Base-by-base conservation (phyloP, 148 eudicot species). In the Dysphania ambrosioides region DNA sequence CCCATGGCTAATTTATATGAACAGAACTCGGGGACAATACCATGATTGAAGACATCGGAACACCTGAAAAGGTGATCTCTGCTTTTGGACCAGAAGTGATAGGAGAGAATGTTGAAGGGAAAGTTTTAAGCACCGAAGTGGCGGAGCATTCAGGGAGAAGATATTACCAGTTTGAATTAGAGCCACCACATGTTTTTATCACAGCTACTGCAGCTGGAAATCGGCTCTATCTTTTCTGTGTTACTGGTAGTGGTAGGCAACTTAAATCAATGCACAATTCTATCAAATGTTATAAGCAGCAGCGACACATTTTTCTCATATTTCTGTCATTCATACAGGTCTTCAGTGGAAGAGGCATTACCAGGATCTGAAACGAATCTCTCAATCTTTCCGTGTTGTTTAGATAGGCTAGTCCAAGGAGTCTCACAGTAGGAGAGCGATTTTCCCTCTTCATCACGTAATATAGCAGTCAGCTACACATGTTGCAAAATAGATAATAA, bases 151-250 rank as follows among this genome's bases (percentile, higher is more conserved):
- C 83, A 19, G 98, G 98, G 59, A 86, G 97, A 76, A 91, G 82
- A 71, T 94, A 94, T 86, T 94, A 94, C 80, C 93, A 87, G 82
- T 94, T 79, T 42, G 98, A 93, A 79, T 79, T 93, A 68, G 98
- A 93, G 78, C 91, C 98, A 2, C 98, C 98, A 26, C 98, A 93
- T 74, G 85, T 79, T 74, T 66, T 91, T 36, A 91, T 93, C 85
- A 93, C 97, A 57, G 98, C 97, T 23, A 94, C 97, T 69, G 98
- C 98, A 8, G 98, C 98, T 49, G 98, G 98, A 56, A 94, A 94
- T 77, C 90, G 97, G 56, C 91, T 94, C 27, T 94, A 94, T 84
- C 80, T 91, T 73, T 94, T 91, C 81, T 86, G 56, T 30, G 88
- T 93, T 38, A 87, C 88, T 12, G 98, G 86, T 53, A 93, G 49